These are phyloP conservation scores for Fimicolochytrium jonesii DNA, from an alignment of 192 early-diverging fungal species.

Conservation along the genomic window DNA sequence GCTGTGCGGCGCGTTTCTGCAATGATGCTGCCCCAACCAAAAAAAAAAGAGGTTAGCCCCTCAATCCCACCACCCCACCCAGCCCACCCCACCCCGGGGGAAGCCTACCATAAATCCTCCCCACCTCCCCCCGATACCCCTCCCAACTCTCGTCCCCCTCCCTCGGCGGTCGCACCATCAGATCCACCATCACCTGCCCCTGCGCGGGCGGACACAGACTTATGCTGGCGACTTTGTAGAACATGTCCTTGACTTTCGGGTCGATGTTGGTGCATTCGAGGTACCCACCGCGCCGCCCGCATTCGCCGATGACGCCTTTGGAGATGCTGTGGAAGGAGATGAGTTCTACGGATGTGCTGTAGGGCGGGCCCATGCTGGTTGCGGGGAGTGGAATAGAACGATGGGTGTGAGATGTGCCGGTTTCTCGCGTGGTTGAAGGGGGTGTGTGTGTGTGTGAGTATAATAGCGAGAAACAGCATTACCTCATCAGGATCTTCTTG, in stretches of 20 bases:
- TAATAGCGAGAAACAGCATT: not conserved
- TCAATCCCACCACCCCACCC: too few relatives aligned
- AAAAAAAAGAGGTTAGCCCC: too few relatives aligned
- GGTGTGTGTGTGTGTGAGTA: not conserved
- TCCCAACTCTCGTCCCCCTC: slow-evolving; percentile 73
- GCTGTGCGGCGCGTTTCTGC: slow-evolving; percentile 67
- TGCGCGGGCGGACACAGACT: slow-evolving; percentile 90
- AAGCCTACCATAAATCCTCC: slow-evolving; percentile 58
- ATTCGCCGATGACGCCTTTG: slow-evolving; percentile 98
- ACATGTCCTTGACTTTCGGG: slow-evolving; percentile 66
- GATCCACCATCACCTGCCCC: slow-evolving; percentile 87
- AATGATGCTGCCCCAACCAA: slow-evolving; percentile 60
- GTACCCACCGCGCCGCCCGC: slow-evolving; percentile 95
- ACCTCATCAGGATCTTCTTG: slow-evolving; percentile 83
- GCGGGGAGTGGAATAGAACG: too few relatives aligned
- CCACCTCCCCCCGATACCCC: slow-evolving; percentile 68
- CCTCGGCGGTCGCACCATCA: slow-evolving; percentile 89
- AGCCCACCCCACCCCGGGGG: too few relatives aligned
- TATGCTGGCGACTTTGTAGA: slow-evolving; percentile 93
- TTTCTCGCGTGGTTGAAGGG: too few relatives aligned
- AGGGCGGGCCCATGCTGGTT: slow-evolving; percentile 62
- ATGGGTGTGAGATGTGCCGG: too few relatives aligned
- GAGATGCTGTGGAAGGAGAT: slow-evolving; percentile 96
- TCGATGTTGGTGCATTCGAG: slow-evolving; percentile 88
- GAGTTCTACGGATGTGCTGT: slow-evolving; percentile 76